phyloP scores from a whole-genome alignment of 2,329 filamentous ascomycete genomes.

The Penicillium sp. region DNA sequence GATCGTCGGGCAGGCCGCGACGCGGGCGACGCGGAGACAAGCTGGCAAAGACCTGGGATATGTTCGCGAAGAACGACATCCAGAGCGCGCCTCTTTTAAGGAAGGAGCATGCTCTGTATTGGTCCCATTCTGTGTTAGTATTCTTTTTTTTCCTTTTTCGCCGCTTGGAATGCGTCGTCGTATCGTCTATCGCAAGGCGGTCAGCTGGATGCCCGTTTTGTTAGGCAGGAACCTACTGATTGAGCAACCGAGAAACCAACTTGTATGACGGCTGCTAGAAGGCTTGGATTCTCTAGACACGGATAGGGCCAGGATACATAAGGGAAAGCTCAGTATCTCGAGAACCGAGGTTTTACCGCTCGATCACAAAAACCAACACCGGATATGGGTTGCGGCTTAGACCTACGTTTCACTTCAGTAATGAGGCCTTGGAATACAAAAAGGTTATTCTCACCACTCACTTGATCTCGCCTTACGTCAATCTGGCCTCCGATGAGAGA shows the following conservation, averaged over 20 bases:
- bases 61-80: conserved; percentile 17
- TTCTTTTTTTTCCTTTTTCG: not conserved
- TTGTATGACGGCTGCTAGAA: not conserved
- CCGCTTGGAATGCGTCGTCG: not conserved
- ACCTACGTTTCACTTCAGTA: no score
- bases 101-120: conserved; percentile 6
- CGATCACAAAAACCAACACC: no score
- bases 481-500: no score
- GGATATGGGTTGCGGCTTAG: no score
- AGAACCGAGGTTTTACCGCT: no score
- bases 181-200: conserved; percentile 15
- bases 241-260: not conserved
- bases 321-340: no score
- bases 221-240: conserved; percentile 1
- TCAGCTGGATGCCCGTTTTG: conserved; percentile 7
- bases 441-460: no score
- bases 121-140: conserved; percentile 8
- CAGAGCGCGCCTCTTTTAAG: conserved; percentile 6
- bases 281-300: no score
- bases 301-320: not conserved
- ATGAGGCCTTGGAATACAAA: no score
- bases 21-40: conserved; percentile 20
- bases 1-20: conserved; percentile 13
- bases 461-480: no score
- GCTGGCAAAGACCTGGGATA: conserved; percentile 14